Base-by-base conservation (phyloP, 2,329 filamentous ascomycete species). In the Paraphaeosphaeria minitans region DNA sequence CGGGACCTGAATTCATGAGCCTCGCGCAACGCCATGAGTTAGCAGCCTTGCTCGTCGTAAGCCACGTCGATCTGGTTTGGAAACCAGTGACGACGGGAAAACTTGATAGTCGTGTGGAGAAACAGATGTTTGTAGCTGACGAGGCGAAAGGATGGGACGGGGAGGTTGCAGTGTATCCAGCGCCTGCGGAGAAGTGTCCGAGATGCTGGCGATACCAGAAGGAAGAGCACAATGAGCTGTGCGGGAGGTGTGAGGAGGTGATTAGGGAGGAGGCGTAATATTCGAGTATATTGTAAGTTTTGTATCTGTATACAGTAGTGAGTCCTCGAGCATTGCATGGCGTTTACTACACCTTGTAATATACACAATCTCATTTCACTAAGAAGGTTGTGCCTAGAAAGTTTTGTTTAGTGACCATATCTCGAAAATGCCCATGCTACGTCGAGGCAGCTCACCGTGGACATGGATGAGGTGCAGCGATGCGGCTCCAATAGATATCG, bases 181-280 rank as follows among this genome's bases (percentile, higher is more conserved):
- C 87, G 0, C 74, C 75, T 14, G 76, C 79, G 13, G 78, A 82
- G 48, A 99, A 98, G 76, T 99, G 95, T 74, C 83, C 86, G 0
- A 83, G 95, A 52, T 99, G 95, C 78, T 99, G 95, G 95, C 86
- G 90, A 61, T 96, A 92, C 75, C 83, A 90, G 24, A 88, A 90
- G n/a, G 80, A 84, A n/a, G 77, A 78, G 49, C 83, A 89, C 66
- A 86, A 90, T 19, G 75, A 80, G 41, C 78, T 96, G 19, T 98
- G 94, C 76, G 78, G 76, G 50, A 82, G 92, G 71, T 98, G 94
- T 74, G 86, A 88, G 31, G 83, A 86, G 13, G 85, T 89, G 37
- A 83, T 94, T 9, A 60, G 55, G 42, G 60, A 63, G 22, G 59
- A 61, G 54, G 58, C 19, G 46, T 49, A 35, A 9, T 43, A 19